Percentiles rank a stretch among this genome's conserved stretches.
Conservation (phyloP, 257 asterid species). For the Orobanche coerulescens region DNA sequence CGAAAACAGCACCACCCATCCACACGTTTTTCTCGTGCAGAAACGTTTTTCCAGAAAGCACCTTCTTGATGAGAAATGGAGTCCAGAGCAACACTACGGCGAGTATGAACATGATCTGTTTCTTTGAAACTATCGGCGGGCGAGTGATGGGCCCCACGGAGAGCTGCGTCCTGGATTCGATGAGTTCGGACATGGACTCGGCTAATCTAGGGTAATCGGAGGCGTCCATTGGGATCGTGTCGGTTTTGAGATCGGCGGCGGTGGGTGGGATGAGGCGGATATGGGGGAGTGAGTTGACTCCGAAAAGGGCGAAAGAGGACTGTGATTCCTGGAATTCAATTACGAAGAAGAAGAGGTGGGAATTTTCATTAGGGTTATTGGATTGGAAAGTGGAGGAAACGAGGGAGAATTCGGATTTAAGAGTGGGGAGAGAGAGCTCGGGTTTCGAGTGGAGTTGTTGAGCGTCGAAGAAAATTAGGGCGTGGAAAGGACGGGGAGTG, state of each 20-base stretch:
- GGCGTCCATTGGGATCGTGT: constrained; percentile 65
- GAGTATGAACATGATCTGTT: constrained; percentile 37
- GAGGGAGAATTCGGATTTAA: constrained; percentile 70
- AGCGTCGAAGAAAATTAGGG: constrained; percentile 85
- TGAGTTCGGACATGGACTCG: constrained; percentile 77
- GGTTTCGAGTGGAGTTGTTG: constrained; percentile 70
- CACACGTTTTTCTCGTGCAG: constrained; percentile 63
- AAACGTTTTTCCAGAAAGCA: constrained; percentile 52
- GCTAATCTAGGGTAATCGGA: constrained; percentile 59
- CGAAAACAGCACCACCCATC: constrained; percentile 76
- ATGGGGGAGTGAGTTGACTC: constrained; percentile 70
- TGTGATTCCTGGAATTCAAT: constrained; percentile 69
- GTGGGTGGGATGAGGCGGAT: constrained; percentile 60
- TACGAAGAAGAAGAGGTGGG: constrained; percentile 54
- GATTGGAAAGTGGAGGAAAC: constrained; percentile 50
- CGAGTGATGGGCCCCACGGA: constrained; percentile 52
- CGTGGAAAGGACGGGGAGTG: constrained; percentile 69
- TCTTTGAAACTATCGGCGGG: constrained; percentile 60
- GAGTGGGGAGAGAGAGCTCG: constrained; percentile 69
- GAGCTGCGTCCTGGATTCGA: constrained; percentile 40
- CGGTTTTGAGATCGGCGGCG: constrained; percentile 45
- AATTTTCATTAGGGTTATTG: constrained; percentile 41
- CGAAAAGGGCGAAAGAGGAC: constrained; percentile 49
- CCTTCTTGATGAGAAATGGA: constrained; percentile 54
- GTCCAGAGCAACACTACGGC: constrained; percentile 37